Conservation (phyloP, 148 eudicot species). For the Vaccinium corymbosum region DNA sequence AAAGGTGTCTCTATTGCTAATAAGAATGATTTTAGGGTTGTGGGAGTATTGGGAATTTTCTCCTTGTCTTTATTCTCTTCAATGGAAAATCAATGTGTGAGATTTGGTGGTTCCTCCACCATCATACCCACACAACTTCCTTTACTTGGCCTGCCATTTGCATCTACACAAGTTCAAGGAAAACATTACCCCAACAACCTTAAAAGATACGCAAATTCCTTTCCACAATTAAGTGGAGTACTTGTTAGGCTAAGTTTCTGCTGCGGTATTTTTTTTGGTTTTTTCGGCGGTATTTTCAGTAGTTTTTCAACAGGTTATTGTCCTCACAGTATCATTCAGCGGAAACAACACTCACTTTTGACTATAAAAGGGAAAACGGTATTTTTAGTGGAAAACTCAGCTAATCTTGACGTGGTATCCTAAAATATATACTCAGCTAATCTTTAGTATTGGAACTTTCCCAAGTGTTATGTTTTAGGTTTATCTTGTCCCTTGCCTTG, state of each 20-base stretch:
- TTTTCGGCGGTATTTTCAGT: no score
- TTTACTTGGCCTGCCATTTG: not conserved
- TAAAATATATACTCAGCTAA: not conserved
- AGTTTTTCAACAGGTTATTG: no score
- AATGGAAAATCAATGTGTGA: not conserved
- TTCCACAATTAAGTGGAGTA: not conserved
- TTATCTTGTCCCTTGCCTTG: not conserved
- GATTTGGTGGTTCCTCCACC: conserved; percentile 6
- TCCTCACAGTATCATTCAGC: no score
- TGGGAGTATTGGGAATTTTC: not conserved
- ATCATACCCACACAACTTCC: not conserved
- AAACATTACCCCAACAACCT: not conserved
- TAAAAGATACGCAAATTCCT: not conserved
- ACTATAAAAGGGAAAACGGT: no score
- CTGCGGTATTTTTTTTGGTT: no score
- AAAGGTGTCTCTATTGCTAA: not conserved
- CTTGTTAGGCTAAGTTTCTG: not conserved
- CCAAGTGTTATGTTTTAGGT: not conserved
- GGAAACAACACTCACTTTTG: no score
- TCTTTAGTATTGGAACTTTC: not conserved
- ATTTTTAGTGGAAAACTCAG: no score
- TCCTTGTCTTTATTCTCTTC: not conserved
- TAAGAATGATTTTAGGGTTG: not conserved
- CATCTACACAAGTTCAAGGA: not conserved
- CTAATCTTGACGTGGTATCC: not conserved